Conservation (phyloP, 2,329 filamentous ascomycete genomes). For the Didymella glomerata region DNA sequence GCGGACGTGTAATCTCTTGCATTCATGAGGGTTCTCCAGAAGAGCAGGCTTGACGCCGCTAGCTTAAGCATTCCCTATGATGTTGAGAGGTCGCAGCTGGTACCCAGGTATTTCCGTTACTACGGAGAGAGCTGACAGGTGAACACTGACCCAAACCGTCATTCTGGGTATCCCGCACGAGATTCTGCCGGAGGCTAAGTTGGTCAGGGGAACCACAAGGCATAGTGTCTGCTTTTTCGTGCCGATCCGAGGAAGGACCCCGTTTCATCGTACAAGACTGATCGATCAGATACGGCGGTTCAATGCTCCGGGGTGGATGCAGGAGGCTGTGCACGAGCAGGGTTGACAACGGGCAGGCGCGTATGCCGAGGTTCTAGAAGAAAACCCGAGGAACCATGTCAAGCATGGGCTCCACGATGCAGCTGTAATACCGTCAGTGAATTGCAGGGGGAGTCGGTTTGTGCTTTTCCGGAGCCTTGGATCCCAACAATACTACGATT, state of each 20-base stretch:
- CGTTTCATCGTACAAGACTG: constrained; percentile 9
- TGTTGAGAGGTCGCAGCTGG: background rate
- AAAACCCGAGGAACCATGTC: background rate
- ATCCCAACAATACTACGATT: constrained; percentile 4
- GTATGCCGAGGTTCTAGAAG: constrained; percentile 1
- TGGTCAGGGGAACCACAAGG: background rate
- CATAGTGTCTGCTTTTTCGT: constrained; percentile 17
- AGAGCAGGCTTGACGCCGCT: background rate
- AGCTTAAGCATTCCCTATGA: background rate
- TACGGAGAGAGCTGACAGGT: background rate
- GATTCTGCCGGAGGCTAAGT: background rate
- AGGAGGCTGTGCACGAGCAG: constrained; percentile 13
- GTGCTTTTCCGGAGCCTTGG: constrained; percentile 8
- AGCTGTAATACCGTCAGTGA: constrained; percentile 21
- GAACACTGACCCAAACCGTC: background rate
- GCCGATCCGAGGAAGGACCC: constrained; percentile 6
- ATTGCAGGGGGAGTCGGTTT: constrained; percentile 3
- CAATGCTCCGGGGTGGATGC: constrained; percentile 10
- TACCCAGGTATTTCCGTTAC: background rate
- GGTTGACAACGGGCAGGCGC: background rate
- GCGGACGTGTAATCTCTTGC: background rate
- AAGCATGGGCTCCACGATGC: constrained; percentile 3
- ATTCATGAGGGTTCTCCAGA: background rate
- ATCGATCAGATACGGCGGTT: constrained; percentile 10
- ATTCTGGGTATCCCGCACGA: background rate